A percentile compares a stretch with the other conserved stretches of the same genome.
phyloP scores from a whole-genome alignment of 2,329 filamentous ascomycete genomes.

The Sordariomycetes sp. region DNA sequence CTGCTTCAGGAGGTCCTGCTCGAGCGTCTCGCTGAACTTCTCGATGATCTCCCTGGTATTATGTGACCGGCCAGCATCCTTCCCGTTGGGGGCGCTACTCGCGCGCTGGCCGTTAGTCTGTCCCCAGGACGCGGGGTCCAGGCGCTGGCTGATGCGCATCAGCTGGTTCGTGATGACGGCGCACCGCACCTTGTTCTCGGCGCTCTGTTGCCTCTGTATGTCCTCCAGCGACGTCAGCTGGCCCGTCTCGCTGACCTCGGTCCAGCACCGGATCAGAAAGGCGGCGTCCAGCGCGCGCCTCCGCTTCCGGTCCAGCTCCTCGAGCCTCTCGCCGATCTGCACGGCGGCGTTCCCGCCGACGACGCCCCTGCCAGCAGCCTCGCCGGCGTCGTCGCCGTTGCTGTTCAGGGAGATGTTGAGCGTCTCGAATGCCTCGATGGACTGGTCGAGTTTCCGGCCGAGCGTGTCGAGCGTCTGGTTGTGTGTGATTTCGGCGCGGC shows the following conservation, averaged over 20 bases:
- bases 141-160: conserved; percentile 82
- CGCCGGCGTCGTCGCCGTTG: conserved; percentile 24
- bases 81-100: conserved; percentile 25
- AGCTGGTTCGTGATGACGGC: conserved; percentile 89
- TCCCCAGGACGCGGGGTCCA: conserved; percentile 67
- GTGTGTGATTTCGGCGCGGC: conserved; percentile 83
- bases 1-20: conserved; percentile 88
- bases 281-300: conserved; percentile 84
- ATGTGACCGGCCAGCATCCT: conserved; percentile 23
- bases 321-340: conserved; percentile 84
- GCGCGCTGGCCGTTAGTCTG: conserved; percentile 41
- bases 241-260: conserved; percentile 83
- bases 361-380: conserved; percentile 4
- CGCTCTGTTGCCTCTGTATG: conserved; percentile 69
- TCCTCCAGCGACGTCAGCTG: conserved; percentile 80
- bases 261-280: conserved; percentile 94
- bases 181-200: conserved; percentile 86
- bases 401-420: conserved; percentile 74
- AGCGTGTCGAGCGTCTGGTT: conserved; percentile 80
- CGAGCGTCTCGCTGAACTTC: conserved; percentile 89
- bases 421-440: conserved; percentile 82
- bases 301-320: conserved; percentile 87
- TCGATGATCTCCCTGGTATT: conserved; percentile 85
- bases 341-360: conserved; percentile 76
- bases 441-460: conserved; percentile 79